phyloP scores from a whole-genome alignment of 2,329 filamentous ascomycete species.

The Juglanconis juglandina region DNA sequence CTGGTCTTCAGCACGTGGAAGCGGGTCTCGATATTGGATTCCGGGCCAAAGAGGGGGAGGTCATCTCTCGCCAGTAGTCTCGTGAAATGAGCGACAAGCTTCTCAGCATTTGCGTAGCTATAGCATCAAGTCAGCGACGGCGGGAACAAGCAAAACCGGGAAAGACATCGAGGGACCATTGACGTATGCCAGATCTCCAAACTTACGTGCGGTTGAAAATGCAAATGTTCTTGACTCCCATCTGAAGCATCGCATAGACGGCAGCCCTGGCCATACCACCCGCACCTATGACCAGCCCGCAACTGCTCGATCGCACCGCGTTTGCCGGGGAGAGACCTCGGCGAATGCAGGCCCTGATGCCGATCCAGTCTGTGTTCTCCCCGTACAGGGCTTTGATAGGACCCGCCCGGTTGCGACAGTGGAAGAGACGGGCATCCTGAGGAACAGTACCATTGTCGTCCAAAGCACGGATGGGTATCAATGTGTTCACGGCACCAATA shows the following conservation, averaged over 20 bases:
- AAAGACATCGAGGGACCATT: neutral
- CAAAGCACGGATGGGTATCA: conserved; percentile 65
- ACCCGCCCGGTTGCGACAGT: conserved; percentile 60
- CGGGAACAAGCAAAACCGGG: neutral
- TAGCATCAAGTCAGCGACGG: neutral
- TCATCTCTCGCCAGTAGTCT: conserved; percentile 44
- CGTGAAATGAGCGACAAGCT: conserved; percentile 68
- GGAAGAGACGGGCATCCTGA: conserved; percentile 48
- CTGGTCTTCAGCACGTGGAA: conserved; percentile 59
- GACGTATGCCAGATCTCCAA: neutral
- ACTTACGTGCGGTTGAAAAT: conserved; percentile 65
- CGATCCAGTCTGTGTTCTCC: conserved; percentile 81
- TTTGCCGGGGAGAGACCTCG: conserved; percentile 71
- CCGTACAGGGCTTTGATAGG: conserved; percentile 68
- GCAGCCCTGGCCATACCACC: conserved; percentile 77
- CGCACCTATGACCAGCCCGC: conserved; percentile 60
- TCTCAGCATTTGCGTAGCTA: conserved; percentile 56
- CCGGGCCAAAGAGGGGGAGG: conserved; percentile 40
- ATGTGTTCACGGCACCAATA: conserved; percentile 73
- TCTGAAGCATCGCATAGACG: conserved; percentile 73
- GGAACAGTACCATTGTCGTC: conserved; percentile 56
- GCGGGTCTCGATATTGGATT: conserved; percentile 36
- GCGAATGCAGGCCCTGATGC: conserved; percentile 69
- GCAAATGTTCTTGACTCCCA: conserved; percentile 73
- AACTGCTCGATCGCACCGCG: conserved; percentile 53